phyloP scores from a whole-genome alignment of 1,139 yeast genomes.

The Spencermartinsiella ligniputridi region DNA sequence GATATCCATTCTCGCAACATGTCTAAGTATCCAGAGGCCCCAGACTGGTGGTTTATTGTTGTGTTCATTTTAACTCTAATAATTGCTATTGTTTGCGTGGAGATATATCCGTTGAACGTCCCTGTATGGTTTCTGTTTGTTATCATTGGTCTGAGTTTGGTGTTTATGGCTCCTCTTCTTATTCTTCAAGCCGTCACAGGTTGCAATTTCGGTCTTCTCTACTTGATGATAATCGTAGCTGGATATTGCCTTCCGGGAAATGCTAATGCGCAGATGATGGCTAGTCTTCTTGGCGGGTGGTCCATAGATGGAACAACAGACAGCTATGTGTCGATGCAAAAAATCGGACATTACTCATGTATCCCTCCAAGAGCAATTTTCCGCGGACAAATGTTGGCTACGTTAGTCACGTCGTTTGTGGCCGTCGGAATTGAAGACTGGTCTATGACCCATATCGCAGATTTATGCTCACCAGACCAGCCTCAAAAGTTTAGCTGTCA shows the following conservation, averaged over 20 bases:
- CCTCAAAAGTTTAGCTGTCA: slow-evolving; percentile 32
- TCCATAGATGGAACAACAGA: slow-evolving; percentile 44
- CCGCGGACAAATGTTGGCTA: slow-evolving; percentile 48
- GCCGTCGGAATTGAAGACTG: slow-evolving; percentile 46
- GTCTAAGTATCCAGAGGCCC: slow-evolving; percentile 53
- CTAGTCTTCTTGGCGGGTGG: slow-evolving; percentile 33
- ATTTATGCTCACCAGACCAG: slow-evolving; percentile 34
- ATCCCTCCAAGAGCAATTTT: slow-evolving; percentile 55
- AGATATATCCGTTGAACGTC: slow-evolving; percentile 38
- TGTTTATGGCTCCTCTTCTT: slow-evolving; percentile 49
- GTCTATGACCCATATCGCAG: slow-evolving; percentile 44
- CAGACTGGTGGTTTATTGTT: slow-evolving; percentile 42
- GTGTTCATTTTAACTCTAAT: slow-evolving; percentile 51
- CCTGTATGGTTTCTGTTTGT: slow-evolving; percentile 56
- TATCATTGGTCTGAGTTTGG: slow-evolving; percentile 49
- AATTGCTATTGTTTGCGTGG: slow-evolving; percentile 38
- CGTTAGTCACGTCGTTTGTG: slow-evolving; percentile 34
- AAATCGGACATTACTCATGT: slow-evolving; percentile 50
- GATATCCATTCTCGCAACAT: slow-evolving; percentile 57
- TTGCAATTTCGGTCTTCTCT: slow-evolving; percentile 48
- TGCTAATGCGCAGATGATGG: slow-evolving; percentile 51
- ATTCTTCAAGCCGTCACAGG: slow-evolving; percentile 49
- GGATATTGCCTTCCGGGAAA: slow-evolving; percentile 61
- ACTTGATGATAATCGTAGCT: slow-evolving; percentile 49
- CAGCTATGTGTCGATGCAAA: slow-evolving; percentile 50